Evolutionary conservation across 2,329 filamentous ascomycete genomes (phyloP).

Genomic region (Aspergillus brasiliensis): DNA sequence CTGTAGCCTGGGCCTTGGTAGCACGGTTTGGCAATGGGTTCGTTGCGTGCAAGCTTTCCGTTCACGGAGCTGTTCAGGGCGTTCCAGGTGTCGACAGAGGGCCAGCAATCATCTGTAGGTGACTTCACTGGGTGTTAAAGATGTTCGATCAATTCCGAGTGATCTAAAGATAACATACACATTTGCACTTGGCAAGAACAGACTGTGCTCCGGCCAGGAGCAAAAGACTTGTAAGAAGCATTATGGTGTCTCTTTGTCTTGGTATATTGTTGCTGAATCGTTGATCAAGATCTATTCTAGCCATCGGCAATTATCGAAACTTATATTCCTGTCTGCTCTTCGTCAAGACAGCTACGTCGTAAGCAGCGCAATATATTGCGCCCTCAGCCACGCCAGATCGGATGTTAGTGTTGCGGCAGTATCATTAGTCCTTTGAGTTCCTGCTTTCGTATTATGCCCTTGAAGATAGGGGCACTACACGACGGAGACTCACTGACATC

Average conservation of each 20-base stretch:
- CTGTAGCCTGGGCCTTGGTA: conserved; percentile 46
- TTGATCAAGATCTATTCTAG: neutral
- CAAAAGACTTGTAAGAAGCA: conserved; percentile 1
- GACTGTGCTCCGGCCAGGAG: conserved; percentile 7
- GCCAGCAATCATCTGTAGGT: conserved; percentile 46
- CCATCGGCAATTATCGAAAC: accelerated
- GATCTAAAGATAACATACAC: neutral
- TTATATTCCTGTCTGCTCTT: neutral
- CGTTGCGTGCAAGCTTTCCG: conserved; percentile 52
- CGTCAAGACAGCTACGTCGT: neutral
- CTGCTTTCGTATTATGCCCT: no score
- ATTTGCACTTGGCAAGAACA: conserved; percentile 7
- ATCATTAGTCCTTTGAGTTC: neutral
- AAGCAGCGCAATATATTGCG: neutral
- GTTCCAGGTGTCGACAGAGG: conserved; percentile 46
- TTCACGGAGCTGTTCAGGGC: conserved; percentile 52
- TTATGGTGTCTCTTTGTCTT: neutral
- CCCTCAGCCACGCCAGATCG: neutral
- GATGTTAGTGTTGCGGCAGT: neutral
- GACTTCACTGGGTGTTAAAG: neutral
- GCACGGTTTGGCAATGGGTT: conserved; percentile 54
- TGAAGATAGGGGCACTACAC: no score
- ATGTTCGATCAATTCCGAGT: no score
- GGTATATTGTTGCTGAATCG: no score
- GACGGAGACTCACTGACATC: no score